Conservation (phyloP, 164 flowering plant species). For the Dillenia turbinata region DNA sequence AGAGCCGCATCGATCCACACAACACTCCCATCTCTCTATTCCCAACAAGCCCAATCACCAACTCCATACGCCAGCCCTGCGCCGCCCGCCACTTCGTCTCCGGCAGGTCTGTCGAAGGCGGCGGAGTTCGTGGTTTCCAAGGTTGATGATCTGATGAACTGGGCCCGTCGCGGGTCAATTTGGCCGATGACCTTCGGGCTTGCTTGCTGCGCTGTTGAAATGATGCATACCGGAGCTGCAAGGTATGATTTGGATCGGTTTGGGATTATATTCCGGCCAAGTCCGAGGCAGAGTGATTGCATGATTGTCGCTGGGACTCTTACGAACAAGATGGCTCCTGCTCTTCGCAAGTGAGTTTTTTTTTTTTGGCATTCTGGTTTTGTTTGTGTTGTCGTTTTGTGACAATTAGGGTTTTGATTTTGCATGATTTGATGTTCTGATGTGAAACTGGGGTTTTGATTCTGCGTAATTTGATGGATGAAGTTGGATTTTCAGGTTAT, state of each 20-base stretch:
- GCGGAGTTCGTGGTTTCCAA: slow-evolving; percentile 94
- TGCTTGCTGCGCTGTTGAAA: slow-evolving; percentile 99
- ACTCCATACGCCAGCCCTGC: slow-evolving; percentile 39
- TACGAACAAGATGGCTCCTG: slow-evolving; percentile 99
- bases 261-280: slow-evolving; percentile 91
- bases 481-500: too few relatives aligned
- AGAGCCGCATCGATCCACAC: slow-evolving; percentile 43
- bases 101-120: slow-evolving; percentile 65
- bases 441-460: not conserved
- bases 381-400: not conserved
- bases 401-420: not conserved
- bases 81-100: slow-evolving; percentile 41
- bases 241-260: slow-evolving; percentile 95
- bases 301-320: slow-evolving; percentile 99
- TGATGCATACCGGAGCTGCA: slow-evolving; percentile 99
- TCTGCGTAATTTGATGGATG: too few relatives aligned
- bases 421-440: not conserved
- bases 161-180: slow-evolving; percentile 91
- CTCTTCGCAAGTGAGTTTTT: slow-evolving; percentile 76
- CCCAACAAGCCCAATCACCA: slow-evolving; percentile 30
- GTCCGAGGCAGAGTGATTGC: slow-evolving; percentile 93
- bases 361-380: not conserved
- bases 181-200: slow-evolving; percentile 99
- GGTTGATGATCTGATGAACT: slow-evolving; percentile 93
- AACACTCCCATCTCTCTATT: slow-evolving; percentile 29